Base-by-base conservation (phyloP, 805 yeast genomes). In the Candida coquimbonensis region DNA sequence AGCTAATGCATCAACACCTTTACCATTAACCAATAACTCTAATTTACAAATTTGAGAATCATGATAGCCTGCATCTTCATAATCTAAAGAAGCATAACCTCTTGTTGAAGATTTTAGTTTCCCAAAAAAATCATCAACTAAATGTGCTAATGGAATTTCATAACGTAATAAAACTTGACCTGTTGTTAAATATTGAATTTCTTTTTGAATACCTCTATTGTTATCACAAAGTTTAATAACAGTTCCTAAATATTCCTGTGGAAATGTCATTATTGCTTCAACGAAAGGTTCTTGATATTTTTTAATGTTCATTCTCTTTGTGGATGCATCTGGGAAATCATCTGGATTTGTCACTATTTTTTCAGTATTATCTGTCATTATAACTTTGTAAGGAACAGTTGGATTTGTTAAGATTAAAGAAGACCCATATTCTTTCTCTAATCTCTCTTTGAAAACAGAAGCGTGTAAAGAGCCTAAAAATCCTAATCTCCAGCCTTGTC, bases 401-500 rank as follows among this genome's bases (percentile, higher is more conserved):
- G 99, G 97, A 9, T 95, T 90, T 0, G 98, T 93, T 48, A 91
- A 81, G 49, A 91, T 88, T 51, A 91, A 75, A 49, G 87, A 83
- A 1, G 96, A 89, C 7, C 98, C 98, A 59, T 93, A 90, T 62
- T 91, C 99, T 51, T 86, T 87, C 55, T 89, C 95, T 47, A 91
- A 69, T 42, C 99, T 70, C 56, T 93, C 97, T 56, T 85, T 84
- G 65, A 91, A 91, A 1, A 91, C 97, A 9, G 95, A 83, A 0
- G 98, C 97, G 68, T 91, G 99, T 32, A 91, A 66, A 0, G 97
- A 87, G 0, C 99, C 99, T 29, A 91, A 67, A 60, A 91, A 91
- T 1, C 99, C 99, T 33, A 91, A 67, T 64, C 98, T 78, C 99
- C 99, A 91, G 33, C 99, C 99, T 58, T 90, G 93, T 0, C 99